Base-by-base conservation (phyloP, 345 rosid genomes). In the Kandelia obovata region DNA sequence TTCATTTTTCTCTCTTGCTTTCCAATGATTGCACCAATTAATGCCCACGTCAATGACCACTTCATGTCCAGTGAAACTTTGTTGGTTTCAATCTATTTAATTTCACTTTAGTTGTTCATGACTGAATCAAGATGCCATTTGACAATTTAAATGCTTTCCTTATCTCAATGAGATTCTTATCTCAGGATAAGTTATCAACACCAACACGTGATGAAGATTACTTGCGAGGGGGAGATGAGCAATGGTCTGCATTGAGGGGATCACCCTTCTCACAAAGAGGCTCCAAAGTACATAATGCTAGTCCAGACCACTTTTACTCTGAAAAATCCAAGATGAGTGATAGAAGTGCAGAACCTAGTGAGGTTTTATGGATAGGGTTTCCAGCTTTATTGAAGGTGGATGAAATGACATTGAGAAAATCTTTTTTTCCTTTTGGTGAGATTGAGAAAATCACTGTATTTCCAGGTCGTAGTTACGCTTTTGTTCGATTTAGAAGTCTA, bases 401-500 rank as follows among this genome's bases (percentile, higher is more conserved):
- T 75, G 98, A 94, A 68, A 59, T 62, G 56, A 81, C 85, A 76
- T 82, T 94, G 80, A 82, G 90, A 74, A 85, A 87, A 72, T 92
- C 90, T 26, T 91, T 94, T 76, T 84, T 90, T 5, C 91, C 96
- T 32, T 94, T 88, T 70, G 98, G 98, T 72, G 98, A 94, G 73
- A 78, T 91, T 70, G 89, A 87, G 53, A 94, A 85, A 83, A 84
- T 94, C 49, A 83, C 95, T 23, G 86, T 83, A 64, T 89, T 94
- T 79, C 96, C 97, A 34, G 97, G 98, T 64, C 97, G 97, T 64
- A 94, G 96, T 78, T 94, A 91, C 82, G 98, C 98, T 69, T 94
- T 94, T 80, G 92, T 94, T 75, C 90, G 83, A 32, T 94, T 88
- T 80, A 81, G 83, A 71, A 82, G 72, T 75, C 20, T 82, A 64